Base-by-base conservation (phyloP, 352 stramenopile species). In the Phytopythium vexans region DNA sequence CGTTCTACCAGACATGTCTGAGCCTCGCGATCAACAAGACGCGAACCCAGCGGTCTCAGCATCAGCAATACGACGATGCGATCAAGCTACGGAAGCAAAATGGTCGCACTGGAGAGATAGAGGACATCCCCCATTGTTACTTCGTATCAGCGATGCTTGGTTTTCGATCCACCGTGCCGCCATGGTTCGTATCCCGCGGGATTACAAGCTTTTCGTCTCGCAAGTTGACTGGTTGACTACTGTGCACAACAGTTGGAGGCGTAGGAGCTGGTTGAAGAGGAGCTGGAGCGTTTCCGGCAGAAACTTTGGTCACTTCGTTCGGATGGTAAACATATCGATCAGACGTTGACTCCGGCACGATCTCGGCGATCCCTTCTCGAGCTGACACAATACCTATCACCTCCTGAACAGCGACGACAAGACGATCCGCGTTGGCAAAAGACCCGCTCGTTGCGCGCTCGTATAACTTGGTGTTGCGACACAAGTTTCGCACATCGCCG, bases 391-490 rank as follows among this genome's bases (percentile, higher is more conserved):
- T 36, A 8, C 42, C 35, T 3, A 52, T 5, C 11, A 43, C n/a
- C 11, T 43, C n/a, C 3, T 43, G n/a, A 16, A 43, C 11, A 8
- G 46, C 16, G 21, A 6, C 15, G 15, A 3, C 8, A 3, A 52
- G 46, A 7, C 8, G 32, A 4, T 52, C 34, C 0, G 36, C 46
- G n/a, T 4, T 34, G 14, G 34, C 6, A 27, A 43, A 8, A 15
- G 41, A 35, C 0, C 32, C 36, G 16, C 35, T 52, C 35, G 36
- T 35, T 0, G 2, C 3, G n/a, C n/a, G 33, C 46, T 43, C 46
- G 34, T 52, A 42, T 35, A 14, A 6, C 15, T 52, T 52, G 11
- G 34, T 52, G 46, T 52, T 52, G 9, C 4, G 1, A 12, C 34
- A 36, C 16, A 43, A 32, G 21, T 4, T 42, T 35, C 33, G n/a